Evolutionary conservation across 2,329 filamentous ascomycete genomes (phyloP), one percentile per base, ranked within the genome.

Genomic region (Graphilbum ipis-grandicollis): DNA sequence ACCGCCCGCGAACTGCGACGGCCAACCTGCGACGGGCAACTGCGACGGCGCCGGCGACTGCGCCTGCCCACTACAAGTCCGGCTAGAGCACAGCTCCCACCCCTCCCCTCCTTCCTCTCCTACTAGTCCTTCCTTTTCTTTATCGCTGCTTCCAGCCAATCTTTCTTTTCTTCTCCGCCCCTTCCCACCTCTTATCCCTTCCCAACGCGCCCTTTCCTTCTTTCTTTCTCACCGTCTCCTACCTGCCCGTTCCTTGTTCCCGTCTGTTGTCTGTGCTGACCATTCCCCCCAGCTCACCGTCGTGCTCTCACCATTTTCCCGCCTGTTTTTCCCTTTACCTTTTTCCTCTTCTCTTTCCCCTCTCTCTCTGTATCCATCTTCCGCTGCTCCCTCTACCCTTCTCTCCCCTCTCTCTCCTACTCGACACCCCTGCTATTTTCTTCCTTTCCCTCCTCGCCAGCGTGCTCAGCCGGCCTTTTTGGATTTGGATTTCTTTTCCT

Each of bases 71-170:
- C n/a, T n/a, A n/a, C n/a, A n/a, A n/a, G n/a, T n/a, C n/a, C n/a
- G n/a, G n/a, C n/a, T n/a, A n/a, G n/a, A n/a, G 6, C 10, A 23
- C 10, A 23, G 21, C 21, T 23, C 21, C 21, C 21, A 6, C 21
- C 26, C 26, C 31, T 34, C 30, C 32, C 25, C 36, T 19, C 15
- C 19, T 19, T 18, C 19, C 35, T 31, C 19, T 31, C 19, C 31
- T 36, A 18, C 31, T 36, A 25, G n/a, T 26, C 13, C 29, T 22
- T 37, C 28, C 28, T 33, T 18, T 13, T 34, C 39, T 40, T 40
- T 41, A 43, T 44, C 43, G 41, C 39, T 41, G 39, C 36, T 43
- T 43, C 39, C 41, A 35, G 37, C 28, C 34, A 19, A 29, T 21
- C 26, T 18, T 18, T 23, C 18, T 13, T 19, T 29, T 15, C 17